phyloP scores from a whole-genome alignment of 768 basidiomycete genomes.

The Xanthoconium purpureum region DNA sequence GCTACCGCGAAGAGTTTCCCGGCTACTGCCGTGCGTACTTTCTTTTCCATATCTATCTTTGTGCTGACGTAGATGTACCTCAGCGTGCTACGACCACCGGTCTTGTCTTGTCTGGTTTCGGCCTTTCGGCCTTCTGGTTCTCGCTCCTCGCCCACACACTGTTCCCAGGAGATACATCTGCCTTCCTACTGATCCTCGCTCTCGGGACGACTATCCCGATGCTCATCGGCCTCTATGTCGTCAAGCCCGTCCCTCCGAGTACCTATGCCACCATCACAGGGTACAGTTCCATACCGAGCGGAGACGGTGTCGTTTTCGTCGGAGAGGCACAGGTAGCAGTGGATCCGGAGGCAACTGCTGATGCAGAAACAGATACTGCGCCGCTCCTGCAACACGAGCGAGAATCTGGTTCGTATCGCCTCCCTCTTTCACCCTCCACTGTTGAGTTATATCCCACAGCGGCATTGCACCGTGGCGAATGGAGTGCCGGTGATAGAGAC shows the following conservation, averaged over 20 bases:
- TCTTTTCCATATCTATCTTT: neutral
- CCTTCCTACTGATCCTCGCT: conserved; percentile 71
- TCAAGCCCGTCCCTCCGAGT: conserved; percentile 62
- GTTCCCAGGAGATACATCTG: conserved; percentile 76
- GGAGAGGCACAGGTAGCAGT: conserved; percentile 16
- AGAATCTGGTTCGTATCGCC: conserved; percentile 20
- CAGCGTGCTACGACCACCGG: conserved; percentile 76
- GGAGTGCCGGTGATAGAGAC: conserved; percentile 18
- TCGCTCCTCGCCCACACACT: conserved; percentile 67
- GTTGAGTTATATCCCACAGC: conserved; percentile 26
- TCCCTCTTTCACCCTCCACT: conserved; percentile 13
- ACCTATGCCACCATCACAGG: conserved; percentile 2
- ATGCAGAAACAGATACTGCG: conserved; percentile 22
- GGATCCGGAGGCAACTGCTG: conserved; percentile 13
- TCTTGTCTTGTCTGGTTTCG: conserved; percentile 82
- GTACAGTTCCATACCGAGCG: conserved; percentile 19
- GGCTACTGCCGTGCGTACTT: conserved; percentile 53
- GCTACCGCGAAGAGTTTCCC: conserved; percentile 82
- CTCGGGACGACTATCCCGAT: conserved; percentile 78
- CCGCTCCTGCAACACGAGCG: conserved; percentile 22
- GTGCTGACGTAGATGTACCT: neutral
- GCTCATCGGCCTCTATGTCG: conserved; percentile 70
- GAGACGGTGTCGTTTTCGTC: conserved; percentile 23
- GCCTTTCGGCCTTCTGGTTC: conserved; percentile 89
- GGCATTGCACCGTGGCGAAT: neutral